Base-by-base conservation (phyloP, 768 basidiomycete genomes). In the Mycena metata region DNA sequence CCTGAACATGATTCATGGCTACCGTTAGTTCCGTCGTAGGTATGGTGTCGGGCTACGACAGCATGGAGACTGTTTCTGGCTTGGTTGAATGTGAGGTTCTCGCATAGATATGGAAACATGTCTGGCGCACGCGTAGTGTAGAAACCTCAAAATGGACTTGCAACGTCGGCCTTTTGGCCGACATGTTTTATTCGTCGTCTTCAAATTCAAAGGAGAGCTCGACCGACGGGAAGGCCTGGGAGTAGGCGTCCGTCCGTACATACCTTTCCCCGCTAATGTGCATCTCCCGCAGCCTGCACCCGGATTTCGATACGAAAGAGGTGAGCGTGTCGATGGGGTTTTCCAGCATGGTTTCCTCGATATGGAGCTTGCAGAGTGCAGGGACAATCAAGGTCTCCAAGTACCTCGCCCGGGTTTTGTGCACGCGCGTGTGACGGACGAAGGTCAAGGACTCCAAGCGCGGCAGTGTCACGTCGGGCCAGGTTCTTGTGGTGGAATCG, bases 341-440 rank as follows among this genome's bases (percentile, higher is more conserved):
- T 19, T 24, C 36, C 12, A 56, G 35, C 4, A 15, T 17, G 19
- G n/a, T 3, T 24, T 42, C 36, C 1, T 19, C 15, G 19, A 56
- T 16, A 17, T 24, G 8, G 41, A 56, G 39, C 21, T 17, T 11
- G 6, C 55, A n/a, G 26, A 56, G 55, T 15, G 35, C 23, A 23
- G 55, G 55, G 35, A 42, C 19, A 19, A 56, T 24, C n/a, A 56
- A 35, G 51, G 51, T 52, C 7, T 35, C 30, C 26, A 52, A 17
- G 19, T n/a, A 52, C 10, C 33, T 30, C 17, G 6, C 5, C 51
- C 12, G 6, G 30, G 51, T 17, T 35, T 23, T 24, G 15, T 9
- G 23, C 13, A 26, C 10, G 30, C 3, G 30, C 30, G 30, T 30
- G 30, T 30, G 6, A 51, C 17, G 26, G 16, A 23, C 19, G 10